phyloP scores from a whole-genome alignment of 2,329 filamentous ascomycete species.

The Fusarium nygamai region DNA sequence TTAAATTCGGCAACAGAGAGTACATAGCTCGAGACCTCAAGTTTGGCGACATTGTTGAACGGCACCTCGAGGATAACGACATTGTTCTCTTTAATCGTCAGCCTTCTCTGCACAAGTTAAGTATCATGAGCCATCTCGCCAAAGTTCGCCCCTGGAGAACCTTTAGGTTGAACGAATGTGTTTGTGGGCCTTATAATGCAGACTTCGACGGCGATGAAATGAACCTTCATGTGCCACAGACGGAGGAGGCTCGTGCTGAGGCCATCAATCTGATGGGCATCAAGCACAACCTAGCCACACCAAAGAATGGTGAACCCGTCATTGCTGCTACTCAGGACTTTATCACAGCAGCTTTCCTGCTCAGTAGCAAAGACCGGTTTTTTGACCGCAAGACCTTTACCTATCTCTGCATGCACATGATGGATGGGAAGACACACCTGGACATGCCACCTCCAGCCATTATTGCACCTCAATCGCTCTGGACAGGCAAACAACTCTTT shows the following conservation, averaged over 20 bases:
- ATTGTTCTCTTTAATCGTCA: constrained; percentile 98
- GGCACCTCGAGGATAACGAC: constrained; percentile 94
- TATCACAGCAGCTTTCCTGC: constrained; percentile 91
- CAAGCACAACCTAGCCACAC: constrained; percentile 93
- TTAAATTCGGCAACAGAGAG: constrained; percentile 77
- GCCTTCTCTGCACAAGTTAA: constrained; percentile 96
- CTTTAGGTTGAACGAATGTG: constrained; percentile 97
- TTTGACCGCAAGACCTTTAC: constrained; percentile 89
- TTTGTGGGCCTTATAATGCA: constrained; percentile 97
- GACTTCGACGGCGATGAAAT: constrained; percentile 99
- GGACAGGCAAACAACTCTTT: constrained; percentile 98
- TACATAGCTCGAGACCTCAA: constrained; percentile 75
- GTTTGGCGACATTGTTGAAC: constrained; percentile 89
- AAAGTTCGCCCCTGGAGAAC: constrained; percentile 96
- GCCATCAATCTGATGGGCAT: constrained; percentile 98
- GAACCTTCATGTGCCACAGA: constrained; percentile 98
- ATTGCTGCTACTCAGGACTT: constrained; percentile 99
- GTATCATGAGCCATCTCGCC: constrained; percentile 95
- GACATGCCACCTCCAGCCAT: constrained; percentile 90
- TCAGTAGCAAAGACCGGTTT: constrained; percentile 93
- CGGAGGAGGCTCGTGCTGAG: constrained; percentile 94
- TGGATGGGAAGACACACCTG: constrained; percentile 79
- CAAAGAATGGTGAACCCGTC: constrained; percentile 97
- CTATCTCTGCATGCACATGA: constrained; percentile 93
- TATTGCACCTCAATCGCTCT: constrained; percentile 79